phyloP scores from a whole-genome alignment of 768 basidiomycete genomes.

The Auricularia sp. region DNA sequence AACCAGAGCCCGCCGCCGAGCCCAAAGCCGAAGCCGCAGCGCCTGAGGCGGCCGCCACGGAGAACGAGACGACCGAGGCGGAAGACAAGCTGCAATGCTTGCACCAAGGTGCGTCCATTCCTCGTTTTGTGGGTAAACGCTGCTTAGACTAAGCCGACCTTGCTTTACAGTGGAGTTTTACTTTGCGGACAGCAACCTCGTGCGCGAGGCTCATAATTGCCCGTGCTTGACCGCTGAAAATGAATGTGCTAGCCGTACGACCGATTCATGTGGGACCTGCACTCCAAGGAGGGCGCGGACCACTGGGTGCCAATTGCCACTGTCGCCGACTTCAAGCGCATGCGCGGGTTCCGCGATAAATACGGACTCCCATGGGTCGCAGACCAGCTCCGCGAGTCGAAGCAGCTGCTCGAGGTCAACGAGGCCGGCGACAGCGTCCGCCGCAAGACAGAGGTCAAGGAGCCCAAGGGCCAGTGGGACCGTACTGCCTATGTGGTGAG shows the following conservation, averaged over 20 bases:
- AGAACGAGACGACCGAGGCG: no score
- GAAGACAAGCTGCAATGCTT: background rate
- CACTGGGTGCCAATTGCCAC: constrained; percentile 88
- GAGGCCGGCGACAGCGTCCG: constrained; percentile 64
- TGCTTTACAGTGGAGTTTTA: constrained; percentile 75
- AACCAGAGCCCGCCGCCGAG: no score
- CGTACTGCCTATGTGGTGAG: constrained; percentile 83
- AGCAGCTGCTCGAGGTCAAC: constrained; percentile 60
- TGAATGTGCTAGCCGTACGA: constrained; percentile 10
- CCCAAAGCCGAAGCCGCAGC: no score
- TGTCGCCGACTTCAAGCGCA: constrained; percentile 89
- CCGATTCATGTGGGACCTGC: constrained; percentile 93
- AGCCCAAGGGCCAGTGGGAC: constrained; percentile 70
- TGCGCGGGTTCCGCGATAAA: constrained; percentile 56
- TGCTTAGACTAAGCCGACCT: background rate
- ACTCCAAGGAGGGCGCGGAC: constrained; percentile 61
- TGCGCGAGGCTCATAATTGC: background rate
- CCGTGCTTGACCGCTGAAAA: background rate
- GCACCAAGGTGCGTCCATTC: background rate
- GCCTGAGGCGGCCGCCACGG: no score
- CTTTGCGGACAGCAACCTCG: constrained; percentile 89
- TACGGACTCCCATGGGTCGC: constrained; percentile 61
- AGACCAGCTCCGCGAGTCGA: constrained; percentile 44
- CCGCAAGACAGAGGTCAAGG: constrained; percentile 59
- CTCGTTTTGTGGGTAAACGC: background rate